A percentile compares a stretch with the other conserved stretches of the same genome.
Evolutionary conservation across 2,329 filamentous ascomycete species (phyloP).

Genomic region (Penicillium sp.): DNA sequence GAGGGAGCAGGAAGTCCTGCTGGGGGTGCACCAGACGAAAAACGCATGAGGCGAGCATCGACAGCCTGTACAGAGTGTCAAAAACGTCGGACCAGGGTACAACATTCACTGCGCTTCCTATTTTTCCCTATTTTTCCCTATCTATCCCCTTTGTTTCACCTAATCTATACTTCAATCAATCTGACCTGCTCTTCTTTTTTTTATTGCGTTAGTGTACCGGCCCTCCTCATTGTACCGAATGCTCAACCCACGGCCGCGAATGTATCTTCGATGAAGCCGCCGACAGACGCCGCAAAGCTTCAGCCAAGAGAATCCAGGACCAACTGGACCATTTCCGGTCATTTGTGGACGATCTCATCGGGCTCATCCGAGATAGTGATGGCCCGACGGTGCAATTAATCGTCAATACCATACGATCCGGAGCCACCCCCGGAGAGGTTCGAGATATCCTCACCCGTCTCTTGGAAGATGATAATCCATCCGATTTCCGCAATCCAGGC

Average conservation of each 20-base stretch:
- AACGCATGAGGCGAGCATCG: conserved; percentile 34
- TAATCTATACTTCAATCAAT: not conserved
- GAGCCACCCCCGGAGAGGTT: conserved; percentile 18
- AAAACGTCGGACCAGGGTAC: conserved; percentile 37
- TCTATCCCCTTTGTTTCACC: not conserved
- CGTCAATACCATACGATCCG: conserved; percentile 26
- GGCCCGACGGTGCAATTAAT: conserved; percentile 19
- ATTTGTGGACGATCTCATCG: conserved; percentile 28
- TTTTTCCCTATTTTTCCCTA: not conserved
- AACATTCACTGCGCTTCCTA: not conserved
- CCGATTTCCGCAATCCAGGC: not conserved
- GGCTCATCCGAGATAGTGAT: conserved; percentile 23
- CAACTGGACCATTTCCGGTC: conserved; percentile 25
- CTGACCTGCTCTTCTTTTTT: conserved; percentile 9
- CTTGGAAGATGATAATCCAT: not conserved
- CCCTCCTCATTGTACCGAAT: conserved; percentile 32
- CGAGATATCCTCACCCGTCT: conserved; percentile 6
- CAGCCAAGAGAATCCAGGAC: conserved; percentile 28
- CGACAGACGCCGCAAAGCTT: conserved; percentile 37
- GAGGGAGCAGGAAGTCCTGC: conserved; percentile 14
- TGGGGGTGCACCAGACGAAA: conserved; percentile 25
- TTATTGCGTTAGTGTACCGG: conserved; percentile 28
- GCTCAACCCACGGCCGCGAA: conserved; percentile 28
- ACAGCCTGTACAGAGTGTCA: conserved; percentile 39
- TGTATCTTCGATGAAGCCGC: conserved; percentile 34